Percentiles rank a stretch among this genome's conserved stretches.
Conservation (phyloP, 371 early-diverging fungal species). For the Cokeromyces recurvatus region DNA sequence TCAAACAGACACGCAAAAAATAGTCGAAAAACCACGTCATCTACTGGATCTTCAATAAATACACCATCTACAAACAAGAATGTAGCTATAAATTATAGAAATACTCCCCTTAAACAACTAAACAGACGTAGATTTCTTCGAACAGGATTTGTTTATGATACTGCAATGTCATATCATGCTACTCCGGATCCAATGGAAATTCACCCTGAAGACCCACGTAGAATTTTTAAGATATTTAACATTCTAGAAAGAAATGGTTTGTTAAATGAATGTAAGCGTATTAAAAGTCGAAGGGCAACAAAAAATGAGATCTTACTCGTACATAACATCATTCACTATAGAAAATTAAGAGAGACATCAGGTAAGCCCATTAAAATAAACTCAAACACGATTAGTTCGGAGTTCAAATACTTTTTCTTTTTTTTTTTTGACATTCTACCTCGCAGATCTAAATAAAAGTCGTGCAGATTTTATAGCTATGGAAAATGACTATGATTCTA, state of each 20-base stretch:
- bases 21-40: neutral
- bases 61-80: neutral
- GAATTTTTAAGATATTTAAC: constrained; percentile 62
- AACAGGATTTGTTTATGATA: constrained; percentile 64
- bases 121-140: constrained; percentile 14
- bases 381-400: neutral
- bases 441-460: constrained; percentile 8
- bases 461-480: constrained; percentile 11
- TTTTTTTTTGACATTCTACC: too few relatives aligned
- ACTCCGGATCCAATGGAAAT: constrained; percentile 47
- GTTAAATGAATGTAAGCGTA: constrained; percentile 46
- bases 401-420: neutral
- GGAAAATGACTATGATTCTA: constrained; percentile 50
- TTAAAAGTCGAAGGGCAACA: constrained; percentile 49
- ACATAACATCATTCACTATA: constrained; percentile 42
- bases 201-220: constrained; percentile 73
- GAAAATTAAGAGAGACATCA: constrained; percentile 18
- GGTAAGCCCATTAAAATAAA: constrained; percentile 2
- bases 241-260: constrained; percentile 46
- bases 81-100: neutral
- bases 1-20: neutral
- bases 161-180: constrained; percentile 58
- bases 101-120: neutral
- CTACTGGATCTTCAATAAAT: neutral
- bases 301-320: constrained; percentile 53